Conservation (phyloP, 805 yeast species). For the Schwanniomyces vanrijiae region DNA sequence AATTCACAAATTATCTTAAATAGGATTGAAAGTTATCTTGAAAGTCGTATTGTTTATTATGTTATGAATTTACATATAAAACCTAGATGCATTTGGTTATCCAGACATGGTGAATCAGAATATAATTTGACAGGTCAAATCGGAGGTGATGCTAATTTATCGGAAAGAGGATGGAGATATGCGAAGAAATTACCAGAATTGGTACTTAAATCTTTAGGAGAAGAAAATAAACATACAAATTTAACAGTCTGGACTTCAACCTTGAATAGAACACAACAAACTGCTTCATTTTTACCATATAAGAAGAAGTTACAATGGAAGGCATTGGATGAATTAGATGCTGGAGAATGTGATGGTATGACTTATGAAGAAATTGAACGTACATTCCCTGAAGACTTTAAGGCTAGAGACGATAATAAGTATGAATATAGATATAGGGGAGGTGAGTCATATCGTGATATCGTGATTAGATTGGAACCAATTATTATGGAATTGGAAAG, state of each 20-base stretch:
- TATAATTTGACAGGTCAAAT: constrained; percentile 92
- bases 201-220: constrained; percentile 64
- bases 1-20: constrained; percentile 87
- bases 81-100: constrained; percentile 89
- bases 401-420: constrained; percentile 93
- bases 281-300: constrained; percentile 79
- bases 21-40: constrained; percentile 82
- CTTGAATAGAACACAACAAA: constrained; percentile 85
- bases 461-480: constrained; percentile 92
- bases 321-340: constrained; percentile 94
- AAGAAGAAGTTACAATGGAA: constrained; percentile 85
- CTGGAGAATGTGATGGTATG: constrained; percentile 96
- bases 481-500: constrained; percentile 98
- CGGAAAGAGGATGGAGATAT: constrained; percentile 81
- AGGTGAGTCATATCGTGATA: constrained; percentile 96
- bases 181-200: constrained; percentile 78
- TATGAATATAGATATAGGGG: constrained; percentile 95
- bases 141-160: constrained; percentile 90
- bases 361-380: constrained; percentile 91
- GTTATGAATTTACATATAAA: constrained; percentile 94
- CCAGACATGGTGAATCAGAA: constrained; percentile 94
- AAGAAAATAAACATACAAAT: constrained; percentile 48
- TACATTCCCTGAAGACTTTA: constrained; percentile 89
- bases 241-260: constrained; percentile 97
- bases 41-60: constrained; percentile 90